Evolutionary conservation across 2,329 filamentous ascomycete genomes (phyloP).

Genomic region (Pestalotiopsis fici): DNA sequence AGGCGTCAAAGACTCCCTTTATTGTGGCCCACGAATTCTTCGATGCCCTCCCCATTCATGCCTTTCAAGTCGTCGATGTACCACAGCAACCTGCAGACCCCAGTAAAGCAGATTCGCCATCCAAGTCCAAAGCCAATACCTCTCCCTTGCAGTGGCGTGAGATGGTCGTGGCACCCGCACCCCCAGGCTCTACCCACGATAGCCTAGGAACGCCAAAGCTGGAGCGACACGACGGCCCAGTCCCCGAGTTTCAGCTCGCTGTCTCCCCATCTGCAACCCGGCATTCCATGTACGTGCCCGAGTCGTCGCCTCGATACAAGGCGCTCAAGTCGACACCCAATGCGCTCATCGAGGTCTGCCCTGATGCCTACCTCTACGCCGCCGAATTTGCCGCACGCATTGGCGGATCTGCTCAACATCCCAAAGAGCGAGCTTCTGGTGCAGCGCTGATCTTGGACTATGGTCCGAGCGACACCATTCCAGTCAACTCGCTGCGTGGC

Average conservation of each 20-base stretch:
- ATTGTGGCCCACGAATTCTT: conserved; percentile 99
- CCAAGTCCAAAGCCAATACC: conserved; percentile 41
- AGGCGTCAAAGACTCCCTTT: conserved; percentile 75
- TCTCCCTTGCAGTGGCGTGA: conserved; percentile 72
- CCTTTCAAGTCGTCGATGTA: conserved; percentile 75
- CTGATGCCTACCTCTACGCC: conserved; percentile 79
- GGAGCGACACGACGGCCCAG: conserved; percentile 48
- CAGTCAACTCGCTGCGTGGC: conserved; percentile 85
- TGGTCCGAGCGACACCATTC: conserved; percentile 76
- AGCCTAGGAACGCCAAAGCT: conserved; percentile 56
- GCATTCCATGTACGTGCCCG: conserved; percentile 82
- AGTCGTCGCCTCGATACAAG: conserved; percentile 77
- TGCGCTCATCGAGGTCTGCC: conserved; percentile 85
- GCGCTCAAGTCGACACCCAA: conserved; percentile 67
- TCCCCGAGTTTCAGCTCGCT: conserved; percentile 86
- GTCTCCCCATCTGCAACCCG: conserved; percentile 75
- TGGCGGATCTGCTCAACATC: conserved; percentile 61
- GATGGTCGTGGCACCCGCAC: conserved; percentile 72
- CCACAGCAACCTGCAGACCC: conserved; percentile 38
- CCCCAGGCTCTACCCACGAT: conserved; percentile 52
- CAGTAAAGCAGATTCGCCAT: conserved; percentile 45
- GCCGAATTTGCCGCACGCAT: conserved; percentile 83
- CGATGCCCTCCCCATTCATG: conserved; percentile 93
- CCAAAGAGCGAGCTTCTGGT: conserved; percentile 69
- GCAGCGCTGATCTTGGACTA: conserved; percentile 97